Evolutionary conservation across 495 filamentous ascomycete species (phyloP).

Genomic region (Delitschia confertaspora): DNA sequence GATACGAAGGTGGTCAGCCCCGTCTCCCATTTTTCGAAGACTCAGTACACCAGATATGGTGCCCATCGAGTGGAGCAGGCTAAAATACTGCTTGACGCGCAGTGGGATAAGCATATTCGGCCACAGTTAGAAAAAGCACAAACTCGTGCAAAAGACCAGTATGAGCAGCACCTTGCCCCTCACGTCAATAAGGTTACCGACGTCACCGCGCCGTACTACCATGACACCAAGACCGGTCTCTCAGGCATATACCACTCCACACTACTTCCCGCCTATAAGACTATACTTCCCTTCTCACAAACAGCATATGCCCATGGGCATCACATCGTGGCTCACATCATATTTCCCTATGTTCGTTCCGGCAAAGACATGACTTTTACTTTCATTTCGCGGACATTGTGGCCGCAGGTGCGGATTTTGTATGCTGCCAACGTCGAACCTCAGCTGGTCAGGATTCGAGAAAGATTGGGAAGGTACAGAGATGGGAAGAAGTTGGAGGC

Average conservation of each 20-base stretch:
- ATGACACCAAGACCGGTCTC: constrained; percentile 49
- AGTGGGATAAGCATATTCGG: constrained; percentile 70
- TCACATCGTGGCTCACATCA: constrained; percentile 57
- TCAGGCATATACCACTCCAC: constrained; percentile 60
- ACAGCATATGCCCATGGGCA: constrained; percentile 59
- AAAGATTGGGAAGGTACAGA: constrained; percentile 76
- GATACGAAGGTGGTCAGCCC: constrained; percentile 61
- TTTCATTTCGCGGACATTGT: constrained; percentile 66
- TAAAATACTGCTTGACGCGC: constrained; percentile 51
- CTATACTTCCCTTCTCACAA: constrained; percentile 62
- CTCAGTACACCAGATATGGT: constrained; percentile 60
- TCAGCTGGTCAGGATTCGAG: constrained; percentile 82
- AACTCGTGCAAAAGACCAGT: constrained; percentile 50
- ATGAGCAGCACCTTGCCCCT: constrained; percentile 60
- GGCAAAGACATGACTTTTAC: constrained; percentile 55
- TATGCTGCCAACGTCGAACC: constrained; percentile 92
- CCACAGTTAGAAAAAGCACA: constrained; percentile 62
- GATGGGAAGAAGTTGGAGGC: constrained; percentile 55
- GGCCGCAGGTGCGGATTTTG: constrained; percentile 67
- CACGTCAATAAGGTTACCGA: constrained; percentile 55
- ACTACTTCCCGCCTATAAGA: constrained; percentile 66
- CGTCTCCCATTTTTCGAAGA: constrained; percentile 51
- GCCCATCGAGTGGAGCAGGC: constrained; percentile 63
- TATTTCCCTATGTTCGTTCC: constrained; percentile 61
- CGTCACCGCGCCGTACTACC: constrained; percentile 61